Base-by-base conservation (phyloP, 1,139 yeast genomes). In the Debaryomyces singareniensis region DNA sequence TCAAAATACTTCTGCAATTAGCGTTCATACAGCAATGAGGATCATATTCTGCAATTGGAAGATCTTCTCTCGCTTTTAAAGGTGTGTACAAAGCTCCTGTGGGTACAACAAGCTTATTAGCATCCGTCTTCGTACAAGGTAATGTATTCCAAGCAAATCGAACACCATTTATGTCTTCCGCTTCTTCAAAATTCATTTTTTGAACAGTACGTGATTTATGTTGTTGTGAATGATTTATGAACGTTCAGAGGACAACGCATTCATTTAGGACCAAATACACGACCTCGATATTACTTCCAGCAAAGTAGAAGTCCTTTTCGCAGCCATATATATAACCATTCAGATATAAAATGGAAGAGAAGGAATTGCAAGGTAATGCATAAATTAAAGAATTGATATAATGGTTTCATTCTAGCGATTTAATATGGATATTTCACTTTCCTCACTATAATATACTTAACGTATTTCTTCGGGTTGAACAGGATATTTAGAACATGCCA, bases 81-180 rank as follows among this genome's bases (percentile, higher is more conserved):
- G 99, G 99, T 11, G 97, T 87, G 65, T 89, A 91, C 41, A 91
- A 64, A 36, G 96, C 84, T 24, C 97, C 95, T 20, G 93, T 80
- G 12, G 99, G 98, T 24, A 91, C 93, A 15, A 91, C 95, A 47
- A 89, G 82, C 44, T 93, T 84, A 45, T 79, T 78, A 13, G 96
- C 94, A 58, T 91, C 99, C 30, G 78, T 75, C 48, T 87, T 80
- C 32, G 96, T 84, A 30, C 86, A 79, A 20, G 98, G 98, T 37
- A 67, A 64, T 22, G 68, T 58, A 47, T 68, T 68, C 74, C 74
- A 68, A 20, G 72, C 63, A 38, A 67, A 64, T 42, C 74, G 65
- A 33, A 68, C 57, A 26, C 74, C 73, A 50, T 68, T 67, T 44
- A 64, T 56, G 39, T 68, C 72, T 49, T 67, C 73, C 23, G 70